A percentile compares a stretch with the other conserved stretches of the same genome.
Conservation (phyloP, 148 eudicot species). For the Diospyros lotus region DNA sequence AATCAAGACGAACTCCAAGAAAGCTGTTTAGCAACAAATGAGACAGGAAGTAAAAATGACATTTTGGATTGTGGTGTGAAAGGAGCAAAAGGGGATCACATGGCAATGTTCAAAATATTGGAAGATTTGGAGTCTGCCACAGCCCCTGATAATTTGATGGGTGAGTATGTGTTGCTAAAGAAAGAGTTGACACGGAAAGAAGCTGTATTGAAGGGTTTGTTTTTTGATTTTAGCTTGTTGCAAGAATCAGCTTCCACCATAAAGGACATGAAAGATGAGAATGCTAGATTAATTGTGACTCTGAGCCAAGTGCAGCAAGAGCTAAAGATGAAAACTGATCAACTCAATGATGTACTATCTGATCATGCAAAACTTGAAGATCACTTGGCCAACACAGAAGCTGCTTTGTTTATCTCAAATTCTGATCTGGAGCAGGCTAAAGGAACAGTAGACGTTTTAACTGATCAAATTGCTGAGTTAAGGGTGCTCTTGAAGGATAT, state of each 20-base stretch:
- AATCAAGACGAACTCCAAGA: constrained; percentile 11
- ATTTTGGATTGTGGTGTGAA: not conserved
- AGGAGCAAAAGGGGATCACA: constrained; percentile 10
- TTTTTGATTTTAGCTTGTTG: constrained; percentile 59
- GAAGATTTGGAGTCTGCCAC: constrained; percentile 18
- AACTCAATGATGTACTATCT: constrained; percentile 37
- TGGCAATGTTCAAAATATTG: constrained; percentile 9
- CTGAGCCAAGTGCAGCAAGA: constrained; percentile 44
- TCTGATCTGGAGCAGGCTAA: constrained; percentile 41
- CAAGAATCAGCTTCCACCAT: constrained; percentile 53
- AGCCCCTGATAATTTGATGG: constrained; percentile 14
- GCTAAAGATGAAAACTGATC: constrained; percentile 35
- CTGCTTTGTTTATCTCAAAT: constrained; percentile 34
- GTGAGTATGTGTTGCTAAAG: constrained; percentile 34
- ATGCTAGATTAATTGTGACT: constrained; percentile 31
- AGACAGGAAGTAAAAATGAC: not conserved
- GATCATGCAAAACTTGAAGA: constrained; percentile 34
- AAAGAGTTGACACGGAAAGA: constrained; percentile 50
- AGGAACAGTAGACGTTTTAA: constrained; percentile 28
- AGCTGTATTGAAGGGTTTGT: constrained; percentile 45
- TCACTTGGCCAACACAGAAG: constrained; percentile 31
- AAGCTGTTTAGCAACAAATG: not conserved
- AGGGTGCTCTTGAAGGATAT: constrained; percentile 43
- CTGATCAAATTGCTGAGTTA: constrained; percentile 41
- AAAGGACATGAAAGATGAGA: constrained; percentile 52